Conservation (phyloP, 2,329 filamentous ascomycete species). For the Aureobasidium zeae region DNA sequence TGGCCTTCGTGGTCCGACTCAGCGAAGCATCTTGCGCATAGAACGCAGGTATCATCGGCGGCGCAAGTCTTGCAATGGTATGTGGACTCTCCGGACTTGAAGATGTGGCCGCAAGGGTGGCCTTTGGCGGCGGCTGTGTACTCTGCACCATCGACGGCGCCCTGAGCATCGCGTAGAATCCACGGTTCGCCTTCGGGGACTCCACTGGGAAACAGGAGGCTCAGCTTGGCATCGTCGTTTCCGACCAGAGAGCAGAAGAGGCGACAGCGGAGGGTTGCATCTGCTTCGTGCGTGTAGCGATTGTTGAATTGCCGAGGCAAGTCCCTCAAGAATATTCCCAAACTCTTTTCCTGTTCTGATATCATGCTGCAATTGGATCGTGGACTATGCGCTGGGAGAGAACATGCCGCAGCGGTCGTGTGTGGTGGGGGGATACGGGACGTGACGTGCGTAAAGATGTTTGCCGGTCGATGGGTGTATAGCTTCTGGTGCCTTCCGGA, state of each 20-base stretch:
- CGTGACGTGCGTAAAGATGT: neutral
- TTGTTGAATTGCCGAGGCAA: constrained; percentile 65
- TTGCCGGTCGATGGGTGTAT: too few species aligned
- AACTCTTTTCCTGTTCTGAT: constrained; percentile 49
- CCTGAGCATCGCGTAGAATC: constrained; percentile 80
- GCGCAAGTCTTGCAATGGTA: constrained; percentile 93
- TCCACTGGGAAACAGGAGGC: constrained; percentile 73
- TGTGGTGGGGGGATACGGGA: neutral
- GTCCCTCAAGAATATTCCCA: constrained; percentile 72
- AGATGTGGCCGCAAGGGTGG: constrained; percentile 94
- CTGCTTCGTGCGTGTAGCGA: constrained; percentile 64
- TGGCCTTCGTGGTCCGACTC: constrained; percentile 90
- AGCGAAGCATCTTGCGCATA: constrained; percentile 91
- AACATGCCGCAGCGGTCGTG: constrained; percentile 9
- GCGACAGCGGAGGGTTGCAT: constrained; percentile 61
- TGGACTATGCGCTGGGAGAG: constrained; percentile 7
- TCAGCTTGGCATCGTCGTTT: constrained; percentile 63
- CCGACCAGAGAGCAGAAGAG: constrained; percentile 84
- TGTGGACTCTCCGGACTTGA: constrained; percentile 85
- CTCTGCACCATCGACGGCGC: constrained; percentile 85
- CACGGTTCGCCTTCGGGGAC: constrained; percentile 36
- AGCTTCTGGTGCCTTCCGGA: neutral
- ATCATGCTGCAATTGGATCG: constrained; percentile 21
- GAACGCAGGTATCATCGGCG: constrained; percentile 86
- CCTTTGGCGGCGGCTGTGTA: constrained; percentile 87